Conservation (phyloP, 2,329 filamentous ascomycete species). For the Tolypocladium endophyticum region DNA sequence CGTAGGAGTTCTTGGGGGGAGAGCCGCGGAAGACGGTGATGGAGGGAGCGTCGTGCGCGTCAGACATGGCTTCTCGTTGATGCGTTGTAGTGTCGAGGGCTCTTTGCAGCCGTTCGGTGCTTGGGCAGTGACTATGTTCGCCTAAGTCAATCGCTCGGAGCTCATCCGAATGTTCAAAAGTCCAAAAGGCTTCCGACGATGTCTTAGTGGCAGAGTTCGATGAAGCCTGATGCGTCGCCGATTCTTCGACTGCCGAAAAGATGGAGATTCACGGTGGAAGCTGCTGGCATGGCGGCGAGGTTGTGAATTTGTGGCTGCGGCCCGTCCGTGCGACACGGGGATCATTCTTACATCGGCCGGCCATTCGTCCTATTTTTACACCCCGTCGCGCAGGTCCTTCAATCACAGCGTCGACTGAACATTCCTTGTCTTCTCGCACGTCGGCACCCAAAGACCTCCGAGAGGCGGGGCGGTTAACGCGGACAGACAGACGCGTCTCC, state of each 20-base stretch:
- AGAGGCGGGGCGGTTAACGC: neutral
- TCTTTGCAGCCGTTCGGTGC: neutral
- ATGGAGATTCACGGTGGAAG: neutral
- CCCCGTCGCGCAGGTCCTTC: neutral
- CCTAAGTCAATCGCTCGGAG: neutral
- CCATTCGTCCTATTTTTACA: neutral
- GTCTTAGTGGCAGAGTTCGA: neutral
- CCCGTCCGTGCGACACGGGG: neutral
- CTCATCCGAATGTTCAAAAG: neutral
- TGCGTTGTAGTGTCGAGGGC: neutral
- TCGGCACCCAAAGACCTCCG: too few relatives aligned
- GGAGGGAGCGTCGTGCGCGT: neutral
- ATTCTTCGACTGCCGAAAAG: neutral
- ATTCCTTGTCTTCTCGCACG: too few relatives aligned
- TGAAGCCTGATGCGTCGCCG: neutral
- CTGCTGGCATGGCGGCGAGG: neutral
- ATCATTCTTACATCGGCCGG: neutral
- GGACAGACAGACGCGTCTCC: neutral
- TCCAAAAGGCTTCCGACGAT: neutral
- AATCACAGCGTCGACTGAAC: neutral
- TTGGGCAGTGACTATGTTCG: neutral
- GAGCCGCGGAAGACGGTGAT: constrained; percentile 39
- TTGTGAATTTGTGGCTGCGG: neutral
- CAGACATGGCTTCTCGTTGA: neutral
- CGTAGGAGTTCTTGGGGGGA: constrained; percentile 24